phyloP scores from a whole-genome alignment of 768 basidiomycete genomes.

The Boletus coccyginus region DNA sequence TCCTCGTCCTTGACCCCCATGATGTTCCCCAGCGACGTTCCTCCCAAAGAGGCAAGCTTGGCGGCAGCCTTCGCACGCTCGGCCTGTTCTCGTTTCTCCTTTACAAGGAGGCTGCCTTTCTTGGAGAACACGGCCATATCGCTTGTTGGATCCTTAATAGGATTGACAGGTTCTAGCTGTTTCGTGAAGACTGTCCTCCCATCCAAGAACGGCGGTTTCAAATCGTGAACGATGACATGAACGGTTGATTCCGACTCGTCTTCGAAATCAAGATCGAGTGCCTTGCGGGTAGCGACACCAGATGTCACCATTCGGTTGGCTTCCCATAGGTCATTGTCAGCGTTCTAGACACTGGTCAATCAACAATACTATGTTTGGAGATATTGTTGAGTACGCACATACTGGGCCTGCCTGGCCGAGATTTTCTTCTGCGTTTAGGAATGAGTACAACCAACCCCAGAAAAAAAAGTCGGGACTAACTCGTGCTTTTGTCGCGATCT shows the following conservation, averaged over 20 bases:
- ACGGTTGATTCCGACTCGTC: constrained; percentile 96
- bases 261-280: constrained; percentile 91
- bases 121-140: constrained; percentile 96
- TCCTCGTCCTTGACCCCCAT: constrained; percentile 97
- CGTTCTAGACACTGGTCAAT: constrained; percentile 58
- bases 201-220: constrained; percentile 97
- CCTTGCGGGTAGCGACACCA: constrained; percentile 84
- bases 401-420: constrained; percentile 95
- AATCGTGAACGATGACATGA: constrained; percentile 95
- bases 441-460: constrained; percentile 15
- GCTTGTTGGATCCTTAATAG: constrained; percentile 87
- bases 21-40: constrained; percentile 93
- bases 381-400: constrained; percentile 49
- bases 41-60: constrained; percentile 88
- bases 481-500: constrained; percentile 73
- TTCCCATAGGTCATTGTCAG: constrained; percentile 99
- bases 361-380: constrained; percentile 1
- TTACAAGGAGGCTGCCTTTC: constrained; percentile 93
- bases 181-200: constrained; percentile 95
- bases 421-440: constrained; percentile 62
- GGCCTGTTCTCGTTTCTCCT: constrained; percentile 94
- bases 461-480: constrained; percentile 38
- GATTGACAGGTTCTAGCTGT: constrained; percentile 96
- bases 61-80: constrained; percentile 96
- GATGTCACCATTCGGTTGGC: constrained; percentile 97